phyloP scores from a whole-genome alignment of 805 yeast species.

The Sugiyamaella lignohabitans region DNA sequence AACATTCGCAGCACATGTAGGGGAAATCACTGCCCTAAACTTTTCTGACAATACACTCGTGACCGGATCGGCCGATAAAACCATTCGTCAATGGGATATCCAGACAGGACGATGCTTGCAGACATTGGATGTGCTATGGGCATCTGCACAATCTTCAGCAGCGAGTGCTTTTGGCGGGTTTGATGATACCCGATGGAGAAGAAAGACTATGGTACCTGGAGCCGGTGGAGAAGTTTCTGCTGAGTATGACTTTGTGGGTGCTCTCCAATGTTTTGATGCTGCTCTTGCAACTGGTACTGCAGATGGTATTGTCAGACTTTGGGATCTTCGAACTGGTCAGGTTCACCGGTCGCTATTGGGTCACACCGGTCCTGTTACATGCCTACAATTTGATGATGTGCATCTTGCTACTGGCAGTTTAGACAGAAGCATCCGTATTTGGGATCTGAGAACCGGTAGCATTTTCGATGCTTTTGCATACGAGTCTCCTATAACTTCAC shows the following conservation, averaged over 20 bases:
- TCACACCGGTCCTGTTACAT: conserved; percentile 62
- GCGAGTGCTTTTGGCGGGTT: conserved; percentile 3
- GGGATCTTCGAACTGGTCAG: conserved; percentile 71
- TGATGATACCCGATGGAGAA: conserved; percentile 9
- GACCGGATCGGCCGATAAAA: conserved; percentile 64
- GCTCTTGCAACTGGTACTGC: conserved; percentile 75
- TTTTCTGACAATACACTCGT: conserved; percentile 49
- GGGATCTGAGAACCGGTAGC: conserved; percentile 69
- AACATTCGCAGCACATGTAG: conserved; percentile 59
- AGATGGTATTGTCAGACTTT: conserved; percentile 66
- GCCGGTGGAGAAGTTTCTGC: background rate
- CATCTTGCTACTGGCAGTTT: conserved; percentile 57
- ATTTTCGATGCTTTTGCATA: conserved; percentile 57
- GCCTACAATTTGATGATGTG: conserved; percentile 61
- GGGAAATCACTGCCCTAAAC: conserved; percentile 56
- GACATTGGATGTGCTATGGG: conserved; percentile 64
- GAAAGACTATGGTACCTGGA: conserved; percentile 7
- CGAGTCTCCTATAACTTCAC: conserved; percentile 46
- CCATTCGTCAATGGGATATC: conserved; percentile 72
- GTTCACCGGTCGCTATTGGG: conserved; percentile 56
- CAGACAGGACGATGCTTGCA: conserved; percentile 59
- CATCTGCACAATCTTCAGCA: conserved; percentile 34
- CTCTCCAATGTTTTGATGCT: conserved; percentile 65
- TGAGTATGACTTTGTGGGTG: conserved; percentile 43
- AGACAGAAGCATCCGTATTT: conserved; percentile 58